A percentile compares a stretch with the other conserved stretches of the same genome.
phyloP scores from a whole-genome alignment of 2,329 filamentous ascomycete species.

The Colletotrichum euphorbiae region DNA sequence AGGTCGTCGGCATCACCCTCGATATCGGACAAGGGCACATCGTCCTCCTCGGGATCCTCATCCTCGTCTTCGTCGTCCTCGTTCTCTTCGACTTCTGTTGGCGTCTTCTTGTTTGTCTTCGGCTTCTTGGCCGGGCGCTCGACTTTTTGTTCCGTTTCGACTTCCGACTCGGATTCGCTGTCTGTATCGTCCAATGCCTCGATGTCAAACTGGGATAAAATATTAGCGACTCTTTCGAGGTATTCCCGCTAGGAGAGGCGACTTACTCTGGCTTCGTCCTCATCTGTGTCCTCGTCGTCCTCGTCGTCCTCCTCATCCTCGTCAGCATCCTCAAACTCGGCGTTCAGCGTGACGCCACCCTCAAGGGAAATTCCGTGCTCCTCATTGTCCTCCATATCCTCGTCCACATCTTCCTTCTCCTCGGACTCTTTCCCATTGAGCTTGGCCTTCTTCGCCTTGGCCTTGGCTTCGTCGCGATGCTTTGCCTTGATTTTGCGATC shows the following conservation, averaged over 20 bases:
- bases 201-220: constrained; percentile 58
- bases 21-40: constrained; percentile 90
- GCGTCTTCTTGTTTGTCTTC: constrained; percentile 50
- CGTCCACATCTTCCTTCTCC: constrained; percentile 46
- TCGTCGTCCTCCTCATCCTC: constrained; percentile 44
- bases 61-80: constrained; percentile 65
- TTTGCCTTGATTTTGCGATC: constrained; percentile 60
- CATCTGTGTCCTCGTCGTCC: constrained; percentile 46
- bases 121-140: constrained; percentile 61
- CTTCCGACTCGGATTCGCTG: constrained; percentile 73
- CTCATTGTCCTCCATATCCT: constrained; percentile 48
- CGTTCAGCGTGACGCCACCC: constrained; percentile 47
- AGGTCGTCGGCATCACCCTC: constrained; percentile 82
- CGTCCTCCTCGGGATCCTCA: constrained; percentile 79
- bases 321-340: constrained; percentile 37
- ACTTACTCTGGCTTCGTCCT: constrained; percentile 42
- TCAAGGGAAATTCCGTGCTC: constrained; percentile 42
- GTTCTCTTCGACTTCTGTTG: constrained; percentile 52
- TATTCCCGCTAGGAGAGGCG: background rate
- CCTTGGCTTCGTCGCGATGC: constrained; percentile 47
- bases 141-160: constrained; percentile 81
- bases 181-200: constrained; percentile 71
- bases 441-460: constrained; percentile 44
- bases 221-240: constrained; percentile 28
- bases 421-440: constrained; percentile 41